phyloP scores from a whole-genome alignment of 441 rosid species.

The Euphorbia schlechtendalii region DNA sequence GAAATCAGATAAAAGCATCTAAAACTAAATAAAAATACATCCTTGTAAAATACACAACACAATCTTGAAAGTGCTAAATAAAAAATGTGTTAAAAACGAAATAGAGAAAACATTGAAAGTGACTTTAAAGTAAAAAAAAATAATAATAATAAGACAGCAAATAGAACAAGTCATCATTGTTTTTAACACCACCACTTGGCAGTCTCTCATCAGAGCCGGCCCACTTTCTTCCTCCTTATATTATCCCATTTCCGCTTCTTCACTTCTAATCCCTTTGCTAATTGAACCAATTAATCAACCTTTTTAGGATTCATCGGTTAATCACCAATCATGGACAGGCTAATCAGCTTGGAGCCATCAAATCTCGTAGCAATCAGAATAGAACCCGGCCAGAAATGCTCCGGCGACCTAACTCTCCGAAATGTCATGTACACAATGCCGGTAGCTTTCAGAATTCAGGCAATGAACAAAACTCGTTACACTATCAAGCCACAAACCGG shows the following conservation, averaged over 20 bases:
- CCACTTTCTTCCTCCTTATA: conserved; percentile 14
- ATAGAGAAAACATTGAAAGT: conserved; percentile 7
- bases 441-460: conserved; percentile 54
- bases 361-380: conserved; percentile 44
- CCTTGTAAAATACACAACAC: neutral
- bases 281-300: neutral
- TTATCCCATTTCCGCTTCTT: conserved; percentile 1
- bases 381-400: conserved; percentile 42
- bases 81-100: neutral
- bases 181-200: conserved; percentile 46
- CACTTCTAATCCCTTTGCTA: neutral
- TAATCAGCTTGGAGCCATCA: conserved; percentile 56
- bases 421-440: conserved; percentile 69
- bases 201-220: conserved; percentile 41
- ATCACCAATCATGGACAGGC: conserved; percentile 41
- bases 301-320: neutral
- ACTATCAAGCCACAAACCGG: conserved; percentile 48
- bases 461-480: conserved; percentile 37
- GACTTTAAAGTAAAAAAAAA: conserved; percentile 2
- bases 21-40: neutral
- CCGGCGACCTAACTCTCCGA: conserved; percentile 45
- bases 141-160: conserved; percentile 23
- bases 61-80: neutral
- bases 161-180: conserved; percentile 48
- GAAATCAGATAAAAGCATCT: neutral